Evolutionary conservation across 768 basidiomycete species (phyloP).

Genomic region (Tubosaeta sp.): DNA sequence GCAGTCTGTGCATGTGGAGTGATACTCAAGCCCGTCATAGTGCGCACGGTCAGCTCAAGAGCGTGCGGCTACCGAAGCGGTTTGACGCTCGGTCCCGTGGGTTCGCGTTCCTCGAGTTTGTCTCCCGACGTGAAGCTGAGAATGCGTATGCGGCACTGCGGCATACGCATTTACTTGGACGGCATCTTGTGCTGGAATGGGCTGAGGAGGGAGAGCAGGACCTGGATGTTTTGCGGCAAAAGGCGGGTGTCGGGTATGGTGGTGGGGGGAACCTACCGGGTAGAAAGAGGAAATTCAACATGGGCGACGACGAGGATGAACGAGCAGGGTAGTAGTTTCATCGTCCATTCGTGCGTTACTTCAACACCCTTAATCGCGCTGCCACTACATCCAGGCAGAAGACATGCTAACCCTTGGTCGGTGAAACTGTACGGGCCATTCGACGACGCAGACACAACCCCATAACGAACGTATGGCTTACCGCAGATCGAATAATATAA

Average conservation of each 20-base stretch:
- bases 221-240: constrained; percentile 68
- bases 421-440: no score
- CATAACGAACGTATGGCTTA: no score
- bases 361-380: no score
- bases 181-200: constrained; percentile 95
- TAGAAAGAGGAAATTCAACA: constrained; percentile 62
- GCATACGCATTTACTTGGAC: constrained; percentile 93
- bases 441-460: no score
- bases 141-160: constrained; percentile 80
- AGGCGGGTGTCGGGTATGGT: constrained; percentile 75
- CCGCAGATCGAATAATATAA: no score
- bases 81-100: constrained; percentile 87
- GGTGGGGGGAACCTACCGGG: constrained; percentile 69
- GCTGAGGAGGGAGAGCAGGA: constrained; percentile 81
- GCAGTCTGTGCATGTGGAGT: background rate
- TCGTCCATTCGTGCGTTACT: no score
- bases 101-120: constrained; percentile 96
- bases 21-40: constrained; percentile 38
- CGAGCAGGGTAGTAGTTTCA: constrained; percentile 20
- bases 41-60: constrained; percentile 89
- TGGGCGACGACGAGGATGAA: constrained; percentile 39
- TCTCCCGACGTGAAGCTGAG: constrained; percentile 84
- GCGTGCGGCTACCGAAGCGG: constrained; percentile 88
- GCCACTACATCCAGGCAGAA: no score
- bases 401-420: no score